Evolutionary conservation across 441 rosid species (phyloP), one percentile per base, ranked within the genome.

Genomic region (Populus hybrid): DNA sequence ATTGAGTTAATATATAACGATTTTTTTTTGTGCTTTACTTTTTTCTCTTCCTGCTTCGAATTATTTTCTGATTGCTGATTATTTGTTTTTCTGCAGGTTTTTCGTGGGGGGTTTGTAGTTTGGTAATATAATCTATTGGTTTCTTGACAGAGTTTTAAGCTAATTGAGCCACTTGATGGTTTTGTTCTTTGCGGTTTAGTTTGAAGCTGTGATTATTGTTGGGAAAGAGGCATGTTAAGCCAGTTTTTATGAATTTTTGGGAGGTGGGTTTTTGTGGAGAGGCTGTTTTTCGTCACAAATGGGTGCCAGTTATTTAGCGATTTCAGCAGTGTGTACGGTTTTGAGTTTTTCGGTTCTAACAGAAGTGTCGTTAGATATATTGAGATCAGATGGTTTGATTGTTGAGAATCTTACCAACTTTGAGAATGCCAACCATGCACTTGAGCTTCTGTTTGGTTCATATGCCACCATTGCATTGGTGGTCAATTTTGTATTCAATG

Each of bases 271-370:
- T 78, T 70, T 73, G 85, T 79, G 81, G 78, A 78, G 84, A 79
- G 80, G 74, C 83, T 78, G 83, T 82, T 69, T 54, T 54, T 67
- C 57, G 64, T 85, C 81, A 75, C 72, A 81, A 74, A 96, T 96
- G 99, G 98, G 89, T 83, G 86, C 81, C 75, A 88, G 80, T 78
- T 91, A 87, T 81, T 86, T 96, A 81, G 86, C 86, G 1, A 26
- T 96, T 69, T 90, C 98, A 1, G 88, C 88, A 18, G 88, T 82
- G 20, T 91, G 89, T 78, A 92, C 98, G 63, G 84, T 89, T 85
- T 82, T 91, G 74, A 93, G 99, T 81, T 90, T 90, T 70, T 79
- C 86, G 8, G 95, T 88, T 72, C 90, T 96, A 97, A 83, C 98
- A 9, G 93, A 89, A 78, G 82, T 89, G 74, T 88, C 93, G 16